These are phyloP conservation scores for Acaromyces ingoldii DNA, from an alignment of 1,284 basidiomycete species.

Conservation along the genomic window DNA sequence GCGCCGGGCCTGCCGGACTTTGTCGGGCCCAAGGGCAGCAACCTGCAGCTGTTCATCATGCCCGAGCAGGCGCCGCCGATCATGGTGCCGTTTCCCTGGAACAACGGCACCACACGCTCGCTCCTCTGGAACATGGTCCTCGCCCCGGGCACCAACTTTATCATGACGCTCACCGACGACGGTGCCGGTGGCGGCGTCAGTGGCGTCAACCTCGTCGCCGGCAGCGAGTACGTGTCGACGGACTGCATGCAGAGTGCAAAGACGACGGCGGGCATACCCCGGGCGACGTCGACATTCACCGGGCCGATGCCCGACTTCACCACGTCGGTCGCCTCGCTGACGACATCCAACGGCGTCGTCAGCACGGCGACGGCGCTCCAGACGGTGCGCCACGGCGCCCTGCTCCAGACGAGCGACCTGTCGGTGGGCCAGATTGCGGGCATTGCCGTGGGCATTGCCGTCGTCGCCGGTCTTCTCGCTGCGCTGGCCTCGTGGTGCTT, in stretches of 20 bases:
- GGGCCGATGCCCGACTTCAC: conserved; percentile 20
- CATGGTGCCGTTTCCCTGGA: too few relatives aligned
- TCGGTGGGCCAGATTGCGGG: conserved; percentile 3
- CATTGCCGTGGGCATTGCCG: conserved; percentile 19
- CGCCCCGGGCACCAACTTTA: conserved; percentile 20
- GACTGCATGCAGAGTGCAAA: conserved; percentile 14
- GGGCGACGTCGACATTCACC: conserved; percentile 18
- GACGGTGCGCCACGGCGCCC: conserved; percentile 19
- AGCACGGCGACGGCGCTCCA: conserved; percentile 23
- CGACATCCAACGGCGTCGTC: conserved; percentile 20
- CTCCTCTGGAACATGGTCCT: conserved; percentile 21
- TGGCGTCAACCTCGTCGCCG: conserved; percentile 21
- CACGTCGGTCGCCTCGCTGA: conserved; percentile 19
- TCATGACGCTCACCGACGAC: conserved; percentile 24
- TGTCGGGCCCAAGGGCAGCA: too few relatives aligned
- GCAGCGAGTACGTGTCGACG: conserved; percentile 20
- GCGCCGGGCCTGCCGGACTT: not conserved
- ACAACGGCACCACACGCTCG: conserved; percentile 3
- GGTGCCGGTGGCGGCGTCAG: conserved; percentile 22
- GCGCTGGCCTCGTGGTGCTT: conserved; percentile 23
- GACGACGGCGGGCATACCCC: conserved; percentile 14
- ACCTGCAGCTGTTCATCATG: conserved; percentile 21
- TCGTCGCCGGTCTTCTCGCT: conserved; percentile 15
- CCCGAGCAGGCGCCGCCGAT: conserved; percentile 24
- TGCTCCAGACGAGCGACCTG: conserved; percentile 1